Evolutionary conservation across 2,329 filamentous ascomycete genomes (phyloP).

Genomic region (Fusarium globosum): DNA sequence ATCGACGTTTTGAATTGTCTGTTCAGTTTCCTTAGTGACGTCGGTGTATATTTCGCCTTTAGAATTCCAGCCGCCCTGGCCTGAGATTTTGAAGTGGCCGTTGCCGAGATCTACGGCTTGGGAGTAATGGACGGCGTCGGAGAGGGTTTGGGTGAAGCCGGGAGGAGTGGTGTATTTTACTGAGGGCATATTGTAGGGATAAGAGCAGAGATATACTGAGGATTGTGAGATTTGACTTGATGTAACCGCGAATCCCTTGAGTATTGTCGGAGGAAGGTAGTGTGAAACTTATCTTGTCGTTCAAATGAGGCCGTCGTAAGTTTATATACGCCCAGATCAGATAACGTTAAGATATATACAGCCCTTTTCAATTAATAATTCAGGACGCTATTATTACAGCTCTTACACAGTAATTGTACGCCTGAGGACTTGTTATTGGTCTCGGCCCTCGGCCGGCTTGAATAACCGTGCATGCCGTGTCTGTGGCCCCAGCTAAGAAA

Average conservation of each 20-base stretch:
- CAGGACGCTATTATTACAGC: background rate
- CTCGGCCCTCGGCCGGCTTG: background rate
- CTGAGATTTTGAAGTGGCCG: conserved; percentile 39
- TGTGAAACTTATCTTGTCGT: background rate
- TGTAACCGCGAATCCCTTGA: background rate
- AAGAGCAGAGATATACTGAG: background rate
- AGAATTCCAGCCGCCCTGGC: conserved; percentile 40
- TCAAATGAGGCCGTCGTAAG: background rate
- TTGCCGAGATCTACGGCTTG: conserved; percentile 41
- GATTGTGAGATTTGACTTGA: background rate
- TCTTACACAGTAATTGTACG: no score
- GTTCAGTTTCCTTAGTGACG: conserved; percentile 19
- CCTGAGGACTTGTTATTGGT: background rate
- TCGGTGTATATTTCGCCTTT: conserved; percentile 31
- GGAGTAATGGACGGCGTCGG: conserved; percentile 38
- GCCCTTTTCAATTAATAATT: background rate
- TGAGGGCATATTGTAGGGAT: conserved; percentile 1
- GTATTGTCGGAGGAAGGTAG: background rate
- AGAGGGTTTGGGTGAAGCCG: conserved; percentile 1
- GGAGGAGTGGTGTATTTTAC: conserved; percentile 19
- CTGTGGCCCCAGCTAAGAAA: background rate
- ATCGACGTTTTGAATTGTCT: conserved; percentile 42
- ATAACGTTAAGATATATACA: background rate
- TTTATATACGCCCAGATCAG: background rate
- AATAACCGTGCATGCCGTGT: background rate